These are phyloP conservation scores for Termitomyces eurrhizus DNA, from an alignment of 768 basidiomycete genomes.

Conservation along the genomic window DNA sequence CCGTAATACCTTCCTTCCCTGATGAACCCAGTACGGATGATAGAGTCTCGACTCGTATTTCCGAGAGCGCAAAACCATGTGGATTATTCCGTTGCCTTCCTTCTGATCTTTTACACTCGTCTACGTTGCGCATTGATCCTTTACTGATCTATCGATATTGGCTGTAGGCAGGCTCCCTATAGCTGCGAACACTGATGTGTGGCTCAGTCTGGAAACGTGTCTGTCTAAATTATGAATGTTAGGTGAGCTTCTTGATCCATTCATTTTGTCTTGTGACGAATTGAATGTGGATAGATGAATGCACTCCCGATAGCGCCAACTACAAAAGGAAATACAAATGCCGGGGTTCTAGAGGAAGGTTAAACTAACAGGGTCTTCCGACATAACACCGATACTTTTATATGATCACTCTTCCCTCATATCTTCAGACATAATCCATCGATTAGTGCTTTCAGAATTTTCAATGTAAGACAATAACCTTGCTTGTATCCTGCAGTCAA, in stretches of 20 bases:
- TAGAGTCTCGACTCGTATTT: constrained; percentile 18
- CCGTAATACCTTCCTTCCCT: neutral
- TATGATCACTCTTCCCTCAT: neutral
- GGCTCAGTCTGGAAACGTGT: neutral
- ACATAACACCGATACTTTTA: constrained; percentile 7
- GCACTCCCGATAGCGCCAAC: constrained; percentile 18
- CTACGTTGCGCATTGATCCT: neutral
- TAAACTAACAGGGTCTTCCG: constrained; percentile 6
- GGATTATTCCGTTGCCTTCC: constrained; percentile 60
- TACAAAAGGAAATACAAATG: constrained; percentile 29
- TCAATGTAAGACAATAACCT: too few relatives aligned
- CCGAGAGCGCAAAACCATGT: constrained; percentile 37
- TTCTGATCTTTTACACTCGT: constrained; percentile 31
- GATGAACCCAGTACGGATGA: constrained; percentile 19
- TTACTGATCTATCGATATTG: neutral
- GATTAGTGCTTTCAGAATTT: neutral
- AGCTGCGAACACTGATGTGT: neutral
- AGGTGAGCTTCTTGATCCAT: neutral
- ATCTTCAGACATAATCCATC: neutral
- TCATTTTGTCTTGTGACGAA: constrained; percentile 6
- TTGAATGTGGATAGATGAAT: constrained; percentile 16
- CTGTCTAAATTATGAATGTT: neutral
- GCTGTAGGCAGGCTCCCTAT: neutral
- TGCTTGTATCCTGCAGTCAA: too few relatives aligned
- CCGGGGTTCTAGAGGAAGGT: neutral